These are phyloP conservation scores for Eucalyptus paniculata DNA, from an alignment of 345 rosid species.

Conservation along the genomic window DNA sequence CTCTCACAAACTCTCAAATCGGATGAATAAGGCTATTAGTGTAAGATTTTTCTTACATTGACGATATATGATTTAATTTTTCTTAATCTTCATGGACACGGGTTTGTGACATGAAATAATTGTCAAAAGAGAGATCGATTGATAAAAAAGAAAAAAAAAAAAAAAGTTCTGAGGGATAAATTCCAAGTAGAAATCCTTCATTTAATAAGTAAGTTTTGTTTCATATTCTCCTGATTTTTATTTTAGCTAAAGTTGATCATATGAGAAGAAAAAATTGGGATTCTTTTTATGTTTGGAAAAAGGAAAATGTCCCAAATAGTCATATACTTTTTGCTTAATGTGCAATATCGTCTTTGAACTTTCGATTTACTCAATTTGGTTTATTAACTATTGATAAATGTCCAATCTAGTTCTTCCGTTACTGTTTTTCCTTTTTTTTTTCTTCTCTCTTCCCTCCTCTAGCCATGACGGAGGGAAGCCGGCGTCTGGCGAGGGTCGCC, in stretches of 20 bases:
- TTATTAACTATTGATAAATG: fast-evolving
- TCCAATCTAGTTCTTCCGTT: fast-evolving
- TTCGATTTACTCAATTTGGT: too few species aligned
- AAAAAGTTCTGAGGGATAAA: background rate
- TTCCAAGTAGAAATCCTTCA: background rate
- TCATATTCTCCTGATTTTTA: background rate
- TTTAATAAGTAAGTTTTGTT: background rate
- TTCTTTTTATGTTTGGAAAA: background rate
- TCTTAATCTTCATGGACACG: background rate
- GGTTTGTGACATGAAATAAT: background rate
- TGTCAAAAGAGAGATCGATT: background rate
- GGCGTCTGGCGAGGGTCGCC: fast-evolving
- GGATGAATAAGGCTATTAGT: background rate
- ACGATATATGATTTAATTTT: background rate
- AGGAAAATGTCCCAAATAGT: too few species aligned
- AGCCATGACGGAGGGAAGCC: too few species aligned
- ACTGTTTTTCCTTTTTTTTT: too few species aligned
- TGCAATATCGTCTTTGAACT: fast-evolving
- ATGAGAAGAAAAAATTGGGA: background rate
- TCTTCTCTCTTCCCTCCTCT: fast-evolving
- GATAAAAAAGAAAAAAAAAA: background rate
- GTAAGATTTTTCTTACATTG: background rate
- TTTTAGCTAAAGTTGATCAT: background rate
- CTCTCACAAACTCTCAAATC: background rate
- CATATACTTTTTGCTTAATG: fast-evolving